phyloP scores from a whole-genome alignment of 441 rosid species.

The Euphorbia celastroides region DNA sequence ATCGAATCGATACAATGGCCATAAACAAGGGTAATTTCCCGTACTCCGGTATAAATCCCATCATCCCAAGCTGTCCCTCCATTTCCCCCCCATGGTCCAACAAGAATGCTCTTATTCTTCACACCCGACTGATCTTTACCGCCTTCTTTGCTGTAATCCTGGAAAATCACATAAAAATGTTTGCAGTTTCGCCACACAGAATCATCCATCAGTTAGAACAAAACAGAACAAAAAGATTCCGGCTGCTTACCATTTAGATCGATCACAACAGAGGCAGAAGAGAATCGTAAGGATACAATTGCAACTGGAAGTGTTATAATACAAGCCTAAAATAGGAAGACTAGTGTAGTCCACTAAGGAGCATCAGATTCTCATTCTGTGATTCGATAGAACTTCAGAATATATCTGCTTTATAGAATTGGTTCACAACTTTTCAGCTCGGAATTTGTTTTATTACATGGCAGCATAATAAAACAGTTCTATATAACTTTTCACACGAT shows the following conservation, averaged over 20 bases:
- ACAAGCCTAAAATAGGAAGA: slow-evolving; percentile 8
- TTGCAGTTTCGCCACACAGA: background rate
- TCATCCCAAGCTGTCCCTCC: slow-evolving; percentile 79
- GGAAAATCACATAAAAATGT: background rate
- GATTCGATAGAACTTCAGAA: background rate
- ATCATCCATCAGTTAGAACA: background rate
- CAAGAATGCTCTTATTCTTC: slow-evolving; percentile 31
- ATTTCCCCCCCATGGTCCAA: slow-evolving; percentile 74
- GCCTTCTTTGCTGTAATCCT: slow-evolving; percentile 26
- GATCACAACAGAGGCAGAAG: background rate
- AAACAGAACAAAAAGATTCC: background rate
- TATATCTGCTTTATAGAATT: background rate
- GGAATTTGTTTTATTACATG: background rate
- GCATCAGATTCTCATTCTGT: slow-evolving; percentile 18
- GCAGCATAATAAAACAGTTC: background rate
- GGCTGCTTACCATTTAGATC: slow-evolving; percentile 13
- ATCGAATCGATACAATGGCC: slow-evolving; percentile 69
- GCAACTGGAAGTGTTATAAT: background rate
- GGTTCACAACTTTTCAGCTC: background rate
- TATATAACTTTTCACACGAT: slow-evolving; percentile 3
- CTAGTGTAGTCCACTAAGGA: background rate
- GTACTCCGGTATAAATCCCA: slow-evolving; percentile 55
- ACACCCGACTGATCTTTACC: slow-evolving; percentile 18
- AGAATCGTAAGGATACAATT: background rate
- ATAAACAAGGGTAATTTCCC: slow-evolving; percentile 50